phyloP scores from a whole-genome alignment of 176 grass and related monocot genomes.

The Oryza brachyantha region DNA sequence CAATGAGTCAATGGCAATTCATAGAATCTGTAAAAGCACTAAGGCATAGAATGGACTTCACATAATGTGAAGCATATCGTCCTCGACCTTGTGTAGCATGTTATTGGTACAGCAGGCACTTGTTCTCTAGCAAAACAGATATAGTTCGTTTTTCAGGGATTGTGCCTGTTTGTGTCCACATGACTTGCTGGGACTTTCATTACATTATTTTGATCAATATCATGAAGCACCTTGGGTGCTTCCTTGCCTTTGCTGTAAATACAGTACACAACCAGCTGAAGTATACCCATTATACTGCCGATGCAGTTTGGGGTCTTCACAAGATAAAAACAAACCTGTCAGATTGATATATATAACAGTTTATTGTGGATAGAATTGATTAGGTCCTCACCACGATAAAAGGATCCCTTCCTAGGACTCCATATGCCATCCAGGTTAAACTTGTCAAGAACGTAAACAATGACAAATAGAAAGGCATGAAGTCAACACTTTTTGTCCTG shows the following conservation, averaged over 20 bases:
- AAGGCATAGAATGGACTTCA: neutral
- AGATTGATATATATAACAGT: neutral
- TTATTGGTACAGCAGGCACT: neutral
- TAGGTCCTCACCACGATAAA: slow-evolving; percentile 49
- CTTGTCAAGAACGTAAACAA: slow-evolving; percentile 68
- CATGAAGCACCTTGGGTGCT: slow-evolving; percentile 17
- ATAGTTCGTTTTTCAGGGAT: neutral
- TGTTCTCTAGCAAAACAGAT: neutral
- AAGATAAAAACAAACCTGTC: slow-evolving; percentile 1
- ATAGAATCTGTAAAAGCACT: neutral
- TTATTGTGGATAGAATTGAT: neutral
- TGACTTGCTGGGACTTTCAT: neutral
- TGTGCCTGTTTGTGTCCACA: slow-evolving; percentile 12
- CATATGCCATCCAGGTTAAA: slow-evolving; percentile 59
- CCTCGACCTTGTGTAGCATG: neutral
- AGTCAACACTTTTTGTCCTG: slow-evolving; percentile 75
- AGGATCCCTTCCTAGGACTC: slow-evolving; percentile 63
- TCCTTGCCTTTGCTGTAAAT: slow-evolving; percentile 55
- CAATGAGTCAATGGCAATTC: neutral
- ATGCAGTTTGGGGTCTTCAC: slow-evolving; percentile 60
- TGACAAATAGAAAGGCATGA: slow-evolving; percentile 86
- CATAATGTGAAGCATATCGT: neutral
- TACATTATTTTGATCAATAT: slow-evolving; percentile 18
- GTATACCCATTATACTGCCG: slow-evolving; percentile 54
- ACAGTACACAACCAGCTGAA: slow-evolving; percentile 66